Evolutionary conservation across 2,329 filamentous ascomycete genomes (phyloP), one percentile per base, ranked within the genome.

Genomic region (Sporothrix curviconia): DNA sequence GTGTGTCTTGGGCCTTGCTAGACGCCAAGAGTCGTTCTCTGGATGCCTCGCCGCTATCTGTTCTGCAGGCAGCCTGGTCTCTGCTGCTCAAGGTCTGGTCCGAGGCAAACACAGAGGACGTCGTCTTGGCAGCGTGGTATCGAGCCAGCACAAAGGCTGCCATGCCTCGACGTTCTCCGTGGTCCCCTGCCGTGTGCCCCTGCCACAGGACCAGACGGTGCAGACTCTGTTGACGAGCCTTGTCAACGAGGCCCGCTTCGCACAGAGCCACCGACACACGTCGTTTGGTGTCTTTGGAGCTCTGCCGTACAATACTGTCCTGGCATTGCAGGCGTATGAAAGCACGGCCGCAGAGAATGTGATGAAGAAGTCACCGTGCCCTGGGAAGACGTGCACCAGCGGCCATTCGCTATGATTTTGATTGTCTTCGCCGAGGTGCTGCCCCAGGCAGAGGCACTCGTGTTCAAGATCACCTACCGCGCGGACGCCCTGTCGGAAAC

Each of bases 31-130:
- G 63, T 40, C 66, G 61, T 22, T 54, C 30, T 4, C 56, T 71
- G 17, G 65, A 64, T 2, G 64, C 64, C 0, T 69, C 70, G 2
- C 70, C 70, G 3, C 61, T 71, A 28, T 65, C 70, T 0, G 63
- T 71, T 4, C 62, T 72, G 8, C 71, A 73, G 49, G 69, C 70
- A 14, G 66, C 70, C 19, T 73, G 70, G 70, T 65, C 65, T 3
- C 63, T 67, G 7, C 60, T 73, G n/a, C 56, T 73, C 1, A 54
- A 66, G 4, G 55, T 65, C 24, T 71, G 71, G 56, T 67, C 66
- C 15, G 69, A 68, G 25, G 65, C 66, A 9, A 64, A 67, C 17
- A 68, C 69, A 7, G 65, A 65, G 14, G 70, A 72, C 36, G 61
- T 72, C 2, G 63, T 66, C 1, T 68, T 72, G 69, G 69, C 17